Evolutionary conservation across 2,329 filamentous ascomycete genomes (phyloP).

Genomic region (Aspergillus fischeri): DNA sequence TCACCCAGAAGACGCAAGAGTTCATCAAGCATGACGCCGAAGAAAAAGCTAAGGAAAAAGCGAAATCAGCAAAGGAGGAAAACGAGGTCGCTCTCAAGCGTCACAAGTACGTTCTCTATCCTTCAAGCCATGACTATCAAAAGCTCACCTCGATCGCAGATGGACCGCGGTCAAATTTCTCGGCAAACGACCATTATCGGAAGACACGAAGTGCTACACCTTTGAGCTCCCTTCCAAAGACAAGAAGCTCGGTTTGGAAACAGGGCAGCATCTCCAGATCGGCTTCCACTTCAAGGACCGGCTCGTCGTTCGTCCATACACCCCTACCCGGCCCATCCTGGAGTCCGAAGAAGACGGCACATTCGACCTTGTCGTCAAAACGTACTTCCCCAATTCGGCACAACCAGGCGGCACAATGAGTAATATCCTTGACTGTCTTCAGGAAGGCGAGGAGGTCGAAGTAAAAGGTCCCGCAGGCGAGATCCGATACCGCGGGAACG

Average conservation of each 20-base stretch:
- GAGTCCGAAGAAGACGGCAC: constrained; percentile 39
- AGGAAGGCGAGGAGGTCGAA: constrained; percentile 48
- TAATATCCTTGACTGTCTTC: constrained; percentile 51
- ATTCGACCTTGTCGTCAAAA: constrained; percentile 50
- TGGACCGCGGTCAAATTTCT: constrained; percentile 47
- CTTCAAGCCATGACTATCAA: background rate
- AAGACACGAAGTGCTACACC: constrained; percentile 29
- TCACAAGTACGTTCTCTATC: constrained; percentile 10
- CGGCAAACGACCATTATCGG: constrained; percentile 38
- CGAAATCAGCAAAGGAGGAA: constrained; percentile 33
- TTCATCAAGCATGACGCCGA: constrained; percentile 46
- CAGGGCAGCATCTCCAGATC: constrained; percentile 51
- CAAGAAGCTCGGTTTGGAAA: constrained; percentile 46
- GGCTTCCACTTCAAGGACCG: constrained; percentile 51
- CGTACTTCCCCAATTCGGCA: constrained; percentile 45
- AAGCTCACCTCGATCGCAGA: constrained; percentile 14
- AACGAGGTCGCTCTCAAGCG: constrained; percentile 38
- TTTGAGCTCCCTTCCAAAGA: constrained; percentile 28
- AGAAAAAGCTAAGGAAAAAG: constrained; percentile 36
- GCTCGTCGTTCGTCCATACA: constrained; percentile 51
- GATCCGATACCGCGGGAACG: constrained; percentile 47
- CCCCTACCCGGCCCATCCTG: constrained; percentile 46
- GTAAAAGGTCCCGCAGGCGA: constrained; percentile 51
- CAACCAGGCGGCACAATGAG: constrained; percentile 53
- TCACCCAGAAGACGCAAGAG: constrained; percentile 47